Base-by-base conservation (phyloP, 768 basidiomycete species). In the Fomitopsis pulvina region DNA sequence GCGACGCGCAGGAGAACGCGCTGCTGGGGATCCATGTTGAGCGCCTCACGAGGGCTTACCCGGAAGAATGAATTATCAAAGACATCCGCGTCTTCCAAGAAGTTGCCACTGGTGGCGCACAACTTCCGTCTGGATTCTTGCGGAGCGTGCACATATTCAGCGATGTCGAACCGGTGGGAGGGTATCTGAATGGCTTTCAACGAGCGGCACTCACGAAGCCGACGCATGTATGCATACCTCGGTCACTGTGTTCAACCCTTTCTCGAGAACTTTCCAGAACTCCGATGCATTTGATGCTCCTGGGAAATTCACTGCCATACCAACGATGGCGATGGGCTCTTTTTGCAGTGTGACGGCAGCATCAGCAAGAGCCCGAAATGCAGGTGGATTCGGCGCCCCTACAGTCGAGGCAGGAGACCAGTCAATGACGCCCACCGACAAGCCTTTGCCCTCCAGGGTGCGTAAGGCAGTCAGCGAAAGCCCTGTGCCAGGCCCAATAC, bases 1-100 rank as follows among this genome's bases (percentile, higher is more conserved):
- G 81, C 82, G 2, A 77, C 72, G 32, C 83, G 83, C 14, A 88
- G 71, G 4, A 88, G 67, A 28, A 88, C 56, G 4, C 86, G 75
- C 54, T 87, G 85, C 55, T 87, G 85, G 6, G 87, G 85, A 58
- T 87, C 83, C 84, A 87, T 87, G 61, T 71, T 78, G 52, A 68
- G 77, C 12, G 87, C 85, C 63, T 88, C 86, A 4, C 86, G 76
- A 1, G 87, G 85, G 34, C 80, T 84, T 40, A 86, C 76, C 37
- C 76, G 79, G 71, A 88, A 89, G 60, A 86, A 85, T 61, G 66
- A 70, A 60, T 85, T 71, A 61, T 89, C 87, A 57, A 88, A 88
- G 43, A 71, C 69, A 53, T 77, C 79, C 25, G 72, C 67, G 37
- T 73, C 70, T 18, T 72, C 63, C 45, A 88, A 61, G 60, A 88